These are phyloP conservation scores for Coleophoma crateriformis DNA, from an alignment of 2,329 filamentous ascomycete species.

Conservation along the genomic window DNA sequence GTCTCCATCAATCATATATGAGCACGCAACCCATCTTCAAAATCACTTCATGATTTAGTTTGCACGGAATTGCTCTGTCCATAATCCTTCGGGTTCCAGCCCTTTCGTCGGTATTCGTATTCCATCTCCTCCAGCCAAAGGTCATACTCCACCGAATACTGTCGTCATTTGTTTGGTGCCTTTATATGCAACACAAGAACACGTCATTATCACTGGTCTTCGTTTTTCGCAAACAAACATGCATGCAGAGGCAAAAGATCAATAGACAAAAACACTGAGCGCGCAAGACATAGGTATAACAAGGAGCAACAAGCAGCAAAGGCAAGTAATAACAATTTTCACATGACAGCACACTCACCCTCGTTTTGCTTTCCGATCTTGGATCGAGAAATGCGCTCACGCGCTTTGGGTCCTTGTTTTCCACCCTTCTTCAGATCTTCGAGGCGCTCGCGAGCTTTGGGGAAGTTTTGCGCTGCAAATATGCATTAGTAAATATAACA, in stretches of 20 bases:
- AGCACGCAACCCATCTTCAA: not conserved
- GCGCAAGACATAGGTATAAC: not conserved
- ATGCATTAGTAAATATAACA: slow-evolving; percentile 5
- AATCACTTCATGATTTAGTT: not conserved
- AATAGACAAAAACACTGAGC: not conserved
- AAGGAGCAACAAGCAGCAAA: not conserved
- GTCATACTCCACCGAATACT: not conserved
- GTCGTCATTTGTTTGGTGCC: not conserved
- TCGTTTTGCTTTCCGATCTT: slow-evolving; percentile 81
- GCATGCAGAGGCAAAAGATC: not conserved
- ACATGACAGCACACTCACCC: slow-evolving; percentile 85
- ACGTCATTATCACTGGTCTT: not conserved
- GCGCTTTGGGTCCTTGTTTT: slow-evolving; percentile 61
- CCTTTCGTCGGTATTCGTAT: not conserved
- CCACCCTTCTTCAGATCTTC: slow-evolving; percentile 83
- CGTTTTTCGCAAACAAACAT: not conserved
- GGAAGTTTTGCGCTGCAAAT: slow-evolving; percentile 77
- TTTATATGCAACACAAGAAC: not conserved
- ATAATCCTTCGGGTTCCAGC: not conserved
- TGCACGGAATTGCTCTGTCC: too few species aligned
- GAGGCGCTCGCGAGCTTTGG: slow-evolving; percentile 85
- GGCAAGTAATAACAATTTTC: slow-evolving; percentile 9
- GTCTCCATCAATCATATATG: not conserved
- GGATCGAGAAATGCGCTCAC: slow-evolving; percentile 75
- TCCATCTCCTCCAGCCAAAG: not conserved